Evolutionary conservation across 2,329 filamentous ascomycete genomes (phyloP).

Genomic region (Botrytis sinoallii): DNA sequence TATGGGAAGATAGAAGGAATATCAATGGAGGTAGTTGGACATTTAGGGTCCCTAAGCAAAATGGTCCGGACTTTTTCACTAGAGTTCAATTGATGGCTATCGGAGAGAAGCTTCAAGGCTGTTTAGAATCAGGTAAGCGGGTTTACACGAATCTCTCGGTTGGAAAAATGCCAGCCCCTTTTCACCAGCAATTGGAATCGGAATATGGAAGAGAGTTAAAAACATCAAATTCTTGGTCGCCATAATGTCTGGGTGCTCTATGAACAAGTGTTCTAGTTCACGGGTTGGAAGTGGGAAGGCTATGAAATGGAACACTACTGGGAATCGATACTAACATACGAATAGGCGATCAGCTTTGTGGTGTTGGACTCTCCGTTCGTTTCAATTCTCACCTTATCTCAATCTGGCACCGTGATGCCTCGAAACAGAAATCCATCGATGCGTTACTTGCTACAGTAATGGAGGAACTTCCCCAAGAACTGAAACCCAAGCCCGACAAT

Average conservation of each 20-base stretch:
- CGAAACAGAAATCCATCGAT: constrained; percentile 75
- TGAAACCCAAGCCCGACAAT: constrained; percentile 67
- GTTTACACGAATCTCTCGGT: not conserved
- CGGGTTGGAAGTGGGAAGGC: not conserved
- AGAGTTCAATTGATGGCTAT: constrained; percentile 78
- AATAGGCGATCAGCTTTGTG: constrained; percentile 80
- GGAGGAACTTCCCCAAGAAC: constrained; percentile 67
- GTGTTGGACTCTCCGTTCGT: constrained; percentile 80
- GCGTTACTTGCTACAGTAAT: constrained; percentile 70
- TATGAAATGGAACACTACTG: not conserved
- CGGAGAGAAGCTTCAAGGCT: constrained; percentile 74
- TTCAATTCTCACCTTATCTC: constrained; percentile 87
- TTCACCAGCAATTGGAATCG: not conserved
- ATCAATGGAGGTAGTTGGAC: constrained; percentile 85
- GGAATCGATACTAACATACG: constrained; percentile 22
- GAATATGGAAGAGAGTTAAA: not conserved
- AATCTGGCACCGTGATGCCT: constrained; percentile 88
- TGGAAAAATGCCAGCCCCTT: not conserved
- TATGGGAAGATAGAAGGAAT: constrained; percentile 87
- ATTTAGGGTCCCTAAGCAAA: constrained; percentile 79
- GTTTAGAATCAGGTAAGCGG: constrained; percentile 63
- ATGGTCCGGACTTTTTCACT: constrained; percentile 74
- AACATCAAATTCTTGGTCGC: not conserved
- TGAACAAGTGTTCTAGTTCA: not conserved
- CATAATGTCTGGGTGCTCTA: not conserved